These are phyloP conservation scores for Neofusicoccum ribis DNA, from an alignment of 2,329 filamentous ascomycete genomes.

Conservation along the genomic window DNA sequence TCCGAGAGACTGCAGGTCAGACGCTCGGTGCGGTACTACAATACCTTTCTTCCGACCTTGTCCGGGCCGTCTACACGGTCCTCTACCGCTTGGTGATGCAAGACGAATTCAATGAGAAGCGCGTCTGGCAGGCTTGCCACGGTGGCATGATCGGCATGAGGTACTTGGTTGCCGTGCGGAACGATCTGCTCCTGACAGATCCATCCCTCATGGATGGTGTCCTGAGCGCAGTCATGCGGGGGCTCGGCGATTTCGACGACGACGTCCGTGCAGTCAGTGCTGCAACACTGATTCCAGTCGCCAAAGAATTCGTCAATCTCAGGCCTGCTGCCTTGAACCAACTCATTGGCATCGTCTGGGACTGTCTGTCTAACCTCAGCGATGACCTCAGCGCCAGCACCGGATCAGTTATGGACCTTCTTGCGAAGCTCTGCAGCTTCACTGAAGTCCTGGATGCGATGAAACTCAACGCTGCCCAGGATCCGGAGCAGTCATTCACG, in stretches of 20 bases:
- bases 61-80: slow-evolving; percentile 80
- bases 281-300: slow-evolving; percentile 94
- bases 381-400: slow-evolving; percentile 97
- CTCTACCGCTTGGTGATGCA: slow-evolving; percentile 92
- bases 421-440: slow-evolving; percentile 94
- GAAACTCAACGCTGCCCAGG: slow-evolving; percentile 81
- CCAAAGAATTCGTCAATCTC: slow-evolving; percentile 87
- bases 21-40: slow-evolving; percentile 86
- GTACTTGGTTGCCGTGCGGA: slow-evolving; percentile 92
- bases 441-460: slow-evolving; percentile 89
- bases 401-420: slow-evolving; percentile 95
- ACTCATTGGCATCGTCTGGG: slow-evolving; percentile 94
- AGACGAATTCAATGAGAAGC: slow-evolving; percentile 70
- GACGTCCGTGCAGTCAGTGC: slow-evolving; percentile 96
- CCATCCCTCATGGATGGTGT: slow-evolving; percentile 88
- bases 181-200: slow-evolving; percentile 84
- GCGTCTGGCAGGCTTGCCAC: slow-evolving; percentile 92
- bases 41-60: slow-evolving; percentile 75
- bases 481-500: slow-evolving; percentile 86
- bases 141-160: slow-evolving; percentile 96
- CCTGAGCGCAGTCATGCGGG: slow-evolving; percentile 90
- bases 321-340: slow-evolving; percentile 74
- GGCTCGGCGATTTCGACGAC: slow-evolving; percentile 85
- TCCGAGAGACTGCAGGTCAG: slow-evolving; percentile 92
- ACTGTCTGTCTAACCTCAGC: slow-evolving; percentile 92